A percentile compares a stretch with the other conserved stretches of the same genome.
phyloP scores from a whole-genome alignment of 148 eudicot species.

The Fagopyrum homotropicum region DNA sequence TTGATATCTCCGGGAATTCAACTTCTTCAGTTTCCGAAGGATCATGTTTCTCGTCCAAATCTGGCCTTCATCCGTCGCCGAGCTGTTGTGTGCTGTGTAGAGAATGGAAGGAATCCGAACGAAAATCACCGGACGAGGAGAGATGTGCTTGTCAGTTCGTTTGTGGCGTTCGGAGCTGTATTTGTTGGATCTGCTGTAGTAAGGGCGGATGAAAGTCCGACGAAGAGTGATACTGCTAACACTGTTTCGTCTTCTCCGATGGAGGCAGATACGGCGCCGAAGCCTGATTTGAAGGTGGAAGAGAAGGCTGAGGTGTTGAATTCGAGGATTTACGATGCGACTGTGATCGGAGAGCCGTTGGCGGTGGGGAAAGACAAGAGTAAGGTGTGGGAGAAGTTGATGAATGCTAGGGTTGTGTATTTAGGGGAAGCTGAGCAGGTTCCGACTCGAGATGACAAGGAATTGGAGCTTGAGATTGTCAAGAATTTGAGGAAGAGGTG shows the following conservation, averaged over 20 bases:
- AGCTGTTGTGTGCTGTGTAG: conserved; percentile 4
- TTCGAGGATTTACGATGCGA: conserved; percentile 86
- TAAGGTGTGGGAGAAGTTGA: conserved; percentile 85
- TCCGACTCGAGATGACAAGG: conserved; percentile 70
- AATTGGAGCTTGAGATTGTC: conserved; percentile 75
- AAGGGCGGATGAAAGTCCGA: conserved; percentile 36
- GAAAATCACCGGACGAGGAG: conserved; percentile 33
- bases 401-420: conserved; percentile 78
- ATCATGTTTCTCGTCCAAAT: neutral
- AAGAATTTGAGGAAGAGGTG: conserved; percentile 63
- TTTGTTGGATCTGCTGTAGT: conserved; percentile 46
- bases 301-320: conserved; percentile 37
- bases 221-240: conserved; percentile 2
- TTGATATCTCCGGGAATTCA: neutral
- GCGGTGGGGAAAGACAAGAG: conserved; percentile 89
- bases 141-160: conserved; percentile 43
- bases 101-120: neutral
- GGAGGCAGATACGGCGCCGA: conserved; percentile 5
- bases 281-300: conserved; percentile 19
- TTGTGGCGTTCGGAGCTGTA: conserved; percentile 52
- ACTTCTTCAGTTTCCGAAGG: neutral
- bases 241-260: conserved; percentile 9
- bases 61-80: conserved; percentile 12
- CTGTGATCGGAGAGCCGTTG: conserved; percentile 89
- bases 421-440: conserved; percentile 96